Evolutionary conservation across 257 asterid species (phyloP).

Genomic region (Primulina tabacum): DNA sequence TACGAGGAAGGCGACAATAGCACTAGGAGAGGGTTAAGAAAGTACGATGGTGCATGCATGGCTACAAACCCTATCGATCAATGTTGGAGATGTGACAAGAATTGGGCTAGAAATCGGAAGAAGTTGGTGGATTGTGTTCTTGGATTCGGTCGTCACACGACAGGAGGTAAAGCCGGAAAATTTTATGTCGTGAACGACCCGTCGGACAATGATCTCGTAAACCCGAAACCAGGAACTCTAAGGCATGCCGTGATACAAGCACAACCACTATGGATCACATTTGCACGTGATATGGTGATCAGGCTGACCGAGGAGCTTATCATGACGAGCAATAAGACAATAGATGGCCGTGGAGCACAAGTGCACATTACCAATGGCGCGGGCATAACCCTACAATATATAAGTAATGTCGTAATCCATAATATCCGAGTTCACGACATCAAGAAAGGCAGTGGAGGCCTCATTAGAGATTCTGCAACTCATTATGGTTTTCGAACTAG

Average conservation of each 20-base stretch:
- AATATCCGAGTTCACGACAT: constrained; percentile 45
- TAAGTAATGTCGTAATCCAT: constrained; percentile 46
- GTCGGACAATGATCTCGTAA: constrained; percentile 42
- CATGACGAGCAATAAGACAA: constrained; percentile 56
- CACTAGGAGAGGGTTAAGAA: constrained; percentile 35
- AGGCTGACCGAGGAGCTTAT: constrained; percentile 47
- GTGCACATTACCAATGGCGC: constrained; percentile 51
- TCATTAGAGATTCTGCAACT: constrained; percentile 40
- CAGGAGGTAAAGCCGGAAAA: constrained; percentile 59
- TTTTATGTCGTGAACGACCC: constrained; percentile 48
- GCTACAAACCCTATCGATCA: constrained; percentile 67
- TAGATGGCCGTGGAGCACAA: constrained; percentile 60
- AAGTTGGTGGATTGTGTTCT: constrained; percentile 42
- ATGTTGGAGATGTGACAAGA: constrained; percentile 52
- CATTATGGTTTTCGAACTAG: constrained; percentile 41
- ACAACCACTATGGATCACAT: constrained; percentile 56
- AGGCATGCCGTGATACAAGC: constrained; percentile 52
- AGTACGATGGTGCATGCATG: constrained; percentile 31
- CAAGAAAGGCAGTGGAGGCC: constrained; percentile 41
- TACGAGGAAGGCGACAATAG: constrained; percentile 22
- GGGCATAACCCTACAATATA: constrained; percentile 47
- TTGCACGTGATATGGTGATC: constrained; percentile 37
- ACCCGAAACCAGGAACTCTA: constrained; percentile 55
- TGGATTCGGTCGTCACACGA: constrained; percentile 53
- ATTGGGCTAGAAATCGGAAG: constrained; percentile 45